Evolutionary conservation across 2,329 filamentous ascomycete species (phyloP).

Genomic region (Neopestalotiopsis sp.): DNA sequence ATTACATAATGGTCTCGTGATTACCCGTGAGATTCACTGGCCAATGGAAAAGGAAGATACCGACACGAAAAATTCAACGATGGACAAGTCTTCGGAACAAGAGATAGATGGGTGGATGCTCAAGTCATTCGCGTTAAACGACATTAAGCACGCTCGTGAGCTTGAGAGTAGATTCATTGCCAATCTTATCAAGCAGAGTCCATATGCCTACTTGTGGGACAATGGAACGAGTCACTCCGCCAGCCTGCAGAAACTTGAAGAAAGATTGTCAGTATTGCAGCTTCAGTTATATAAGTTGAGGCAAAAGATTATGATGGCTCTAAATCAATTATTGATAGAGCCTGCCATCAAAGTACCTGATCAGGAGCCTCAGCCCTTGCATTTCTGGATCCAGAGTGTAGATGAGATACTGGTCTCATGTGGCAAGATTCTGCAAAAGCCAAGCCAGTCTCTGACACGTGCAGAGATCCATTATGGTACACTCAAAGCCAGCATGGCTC

Average conservation of each 20-base stretch:
- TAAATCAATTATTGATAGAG: not conserved
- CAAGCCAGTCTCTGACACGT: not conserved
- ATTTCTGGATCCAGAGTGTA: constrained; percentile 2
- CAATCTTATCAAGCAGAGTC: not conserved
- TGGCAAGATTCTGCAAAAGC: not conserved
- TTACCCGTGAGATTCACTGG: not conserved
- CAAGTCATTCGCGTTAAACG: not conserved
- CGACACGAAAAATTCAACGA: not conserved
- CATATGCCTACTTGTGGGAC: constrained; percentile 7
- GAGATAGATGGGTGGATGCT: not conserved
- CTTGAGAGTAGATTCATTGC: not conserved
- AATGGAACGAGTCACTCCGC: constrained; percentile 4
- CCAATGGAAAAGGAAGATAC: not conserved
- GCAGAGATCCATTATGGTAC: not conserved
- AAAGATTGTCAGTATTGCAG: not conserved
- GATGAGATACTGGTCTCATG: not conserved
- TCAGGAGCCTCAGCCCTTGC: not conserved
- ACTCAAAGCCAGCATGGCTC: not conserved
- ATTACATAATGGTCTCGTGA: not conserved
- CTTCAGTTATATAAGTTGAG: not conserved
- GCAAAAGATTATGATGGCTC: not conserved
- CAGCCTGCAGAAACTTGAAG: not conserved
- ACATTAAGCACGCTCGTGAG: constrained; percentile 5
- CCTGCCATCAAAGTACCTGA: not conserved
- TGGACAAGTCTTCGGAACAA: not conserved